Evolutionary conservation across 2,329 filamentous ascomycete genomes (phyloP).

Genomic region (Microsporum ferrugineum): DNA sequence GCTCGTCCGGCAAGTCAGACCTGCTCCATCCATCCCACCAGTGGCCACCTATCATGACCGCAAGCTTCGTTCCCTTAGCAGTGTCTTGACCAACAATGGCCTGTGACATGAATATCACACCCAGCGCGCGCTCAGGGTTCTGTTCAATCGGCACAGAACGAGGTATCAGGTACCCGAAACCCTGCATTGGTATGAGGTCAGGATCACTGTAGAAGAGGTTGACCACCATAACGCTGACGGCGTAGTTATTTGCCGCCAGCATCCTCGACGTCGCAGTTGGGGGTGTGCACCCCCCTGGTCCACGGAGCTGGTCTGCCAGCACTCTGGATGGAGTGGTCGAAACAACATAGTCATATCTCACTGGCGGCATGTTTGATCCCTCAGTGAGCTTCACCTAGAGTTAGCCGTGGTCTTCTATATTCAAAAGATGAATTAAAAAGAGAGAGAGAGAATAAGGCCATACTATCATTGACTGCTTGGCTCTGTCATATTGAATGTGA

Average conservation of each 20-base stretch:
- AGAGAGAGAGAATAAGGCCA: not conserved
- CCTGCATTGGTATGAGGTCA: slow-evolving; percentile 52
- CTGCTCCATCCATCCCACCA: slow-evolving; percentile 60
- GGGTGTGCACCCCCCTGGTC: not conserved
- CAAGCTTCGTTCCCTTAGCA: slow-evolving; percentile 64
- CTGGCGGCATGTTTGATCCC: not conserved
- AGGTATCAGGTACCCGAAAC: slow-evolving; percentile 89
- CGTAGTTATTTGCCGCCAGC: slow-evolving; percentile 38
- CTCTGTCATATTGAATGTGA: not conserved
- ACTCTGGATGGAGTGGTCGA: slow-evolving; percentile 17
- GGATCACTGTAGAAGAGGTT: slow-evolving; percentile 71
- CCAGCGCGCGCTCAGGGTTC: slow-evolving; percentile 74
- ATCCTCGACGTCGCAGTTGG: slow-evolving; percentile 12
- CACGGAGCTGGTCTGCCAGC: slow-evolving; percentile 11
- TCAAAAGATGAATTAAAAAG: not conserved
- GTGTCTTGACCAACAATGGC: slow-evolving; percentile 47
- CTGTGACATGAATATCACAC: slow-evolving; percentile 83
- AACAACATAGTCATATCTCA: slow-evolving; percentile 20
- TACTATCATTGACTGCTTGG: not conserved
- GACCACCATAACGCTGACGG: slow-evolving; percentile 79
- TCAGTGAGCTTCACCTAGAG: not conserved
- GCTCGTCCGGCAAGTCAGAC: slow-evolving; percentile 48
- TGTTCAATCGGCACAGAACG: slow-evolving; percentile 55
- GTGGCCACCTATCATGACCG: slow-evolving; percentile 89
- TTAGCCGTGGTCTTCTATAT: not conserved